Conservation (phyloP, 108 stramenopile genomes). For the Phaeodactylum tricornutum region DNA sequence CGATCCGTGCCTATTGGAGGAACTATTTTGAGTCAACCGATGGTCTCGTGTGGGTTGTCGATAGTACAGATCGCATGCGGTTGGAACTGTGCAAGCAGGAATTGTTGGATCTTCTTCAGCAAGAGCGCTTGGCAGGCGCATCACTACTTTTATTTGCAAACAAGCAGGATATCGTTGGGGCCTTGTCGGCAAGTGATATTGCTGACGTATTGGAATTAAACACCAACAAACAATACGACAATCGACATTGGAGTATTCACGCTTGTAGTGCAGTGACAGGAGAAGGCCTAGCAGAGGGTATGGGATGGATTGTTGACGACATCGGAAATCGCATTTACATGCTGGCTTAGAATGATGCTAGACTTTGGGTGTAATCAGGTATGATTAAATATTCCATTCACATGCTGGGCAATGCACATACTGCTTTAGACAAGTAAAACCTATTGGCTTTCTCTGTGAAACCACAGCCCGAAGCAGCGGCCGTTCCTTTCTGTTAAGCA, state of each 20-base stretch:
- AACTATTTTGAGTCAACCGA: constrained; percentile 99
- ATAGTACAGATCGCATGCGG: constrained; percentile 77
- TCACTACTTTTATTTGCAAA: constrained; percentile 95
- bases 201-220: constrained; percentile 63
- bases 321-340: constrained; percentile 91
- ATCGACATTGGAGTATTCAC: constrained; percentile 85
- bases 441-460: too few species aligned
- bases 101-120: constrained; percentile 67
- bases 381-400: too few species aligned
- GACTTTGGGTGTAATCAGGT: too few species aligned
- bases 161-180: constrained; percentile 94
- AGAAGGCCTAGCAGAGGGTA: constrained; percentile 82
- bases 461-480: too few species aligned
- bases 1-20: constrained; percentile 98
- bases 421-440: too few species aligned
- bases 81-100: constrained; percentile 83
- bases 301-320: constrained; percentile 97
- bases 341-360: too few species aligned
- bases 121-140: constrained; percentile 98
- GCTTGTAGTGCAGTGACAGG: constrained; percentile 94
- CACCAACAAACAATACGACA: constrained; percentile 35
- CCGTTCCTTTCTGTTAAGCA: too few species aligned
- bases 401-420: too few species aligned
- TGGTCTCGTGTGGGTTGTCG: constrained; percentile 98
- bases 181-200: constrained; percentile 72